Base-by-base conservation (phyloP, 306 rosid species). In the Nissolia schottii region DNA sequence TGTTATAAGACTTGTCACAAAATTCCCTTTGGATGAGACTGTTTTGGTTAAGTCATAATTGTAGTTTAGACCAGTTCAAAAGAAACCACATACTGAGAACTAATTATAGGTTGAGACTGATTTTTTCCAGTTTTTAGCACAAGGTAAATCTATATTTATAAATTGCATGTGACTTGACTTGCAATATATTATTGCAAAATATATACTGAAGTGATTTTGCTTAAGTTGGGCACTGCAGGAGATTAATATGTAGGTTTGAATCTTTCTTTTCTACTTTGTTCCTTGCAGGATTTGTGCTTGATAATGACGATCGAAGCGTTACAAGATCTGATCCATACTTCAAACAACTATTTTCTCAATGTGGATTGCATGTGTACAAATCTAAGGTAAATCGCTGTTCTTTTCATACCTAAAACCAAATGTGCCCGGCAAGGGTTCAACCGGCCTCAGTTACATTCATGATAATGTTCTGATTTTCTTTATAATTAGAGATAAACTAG, bases 271-370 rank as follows among this genome's bases (percentile, higher is more conserved):
- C 67, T 38, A 41, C 56, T 34, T 64, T 32, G 53, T 46, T 40
- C 78, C 19, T 32, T 65, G 55, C 74, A 94, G 98, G 98, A 51
- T 94, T 94, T 46, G 84, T 94, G 80, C 81, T 94, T 41, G 98
- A 91, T 73, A 94, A 89, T 31, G 91, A 80, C 75, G 98, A 94
- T 66, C 83, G 91, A 53, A 94, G 98, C 54, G 32, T 94, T 56
- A 91, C 98, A 14, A 89, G 97, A 78, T 94, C 96, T 28, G 97
- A 94, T 77, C 40, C 27, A 45, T 91, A 89, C 88, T 94, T 86
- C 73, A 91, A 81, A 86, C 85, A 86, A 77, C 91, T 91, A 69
- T 89, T 94, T 76, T 77, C 80, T 73, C 84, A 72, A n/a, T 94
- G 96, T 54, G 94, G 95, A 40, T 88, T 94, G 76, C 88, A 89